Conservation (phyloP, 2,329 filamentous ascomycete genomes). For the Penicillium sp. region DNA sequence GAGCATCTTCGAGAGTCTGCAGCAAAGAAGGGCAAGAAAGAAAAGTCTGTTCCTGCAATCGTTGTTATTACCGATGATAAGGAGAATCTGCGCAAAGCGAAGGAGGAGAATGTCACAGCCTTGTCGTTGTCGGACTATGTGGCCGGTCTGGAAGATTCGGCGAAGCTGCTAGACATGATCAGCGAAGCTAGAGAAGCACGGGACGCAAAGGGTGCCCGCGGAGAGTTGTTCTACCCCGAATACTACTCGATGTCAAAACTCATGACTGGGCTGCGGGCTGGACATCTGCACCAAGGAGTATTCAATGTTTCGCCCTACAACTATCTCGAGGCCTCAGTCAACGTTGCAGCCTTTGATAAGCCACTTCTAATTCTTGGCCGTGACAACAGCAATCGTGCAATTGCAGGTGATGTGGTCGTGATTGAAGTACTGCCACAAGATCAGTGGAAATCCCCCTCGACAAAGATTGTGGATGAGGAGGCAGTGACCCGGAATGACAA, state of each 20-base stretch:
- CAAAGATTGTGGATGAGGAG: conserved; percentile 93
- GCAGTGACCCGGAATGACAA: conserved; percentile 88
- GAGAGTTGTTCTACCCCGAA: conserved; percentile 76
- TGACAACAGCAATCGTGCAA: conserved; percentile 91
- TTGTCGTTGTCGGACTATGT: conserved; percentile 72
- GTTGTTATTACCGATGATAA: conserved; percentile 94
- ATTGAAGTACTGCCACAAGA: conserved; percentile 89
- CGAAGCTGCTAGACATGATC: conserved; percentile 88
- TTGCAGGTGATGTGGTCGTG: conserved; percentile 88
- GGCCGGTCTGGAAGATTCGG: conserved; percentile 73
- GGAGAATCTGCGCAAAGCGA: conserved; percentile 78
- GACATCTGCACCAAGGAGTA: conserved; percentile 84
- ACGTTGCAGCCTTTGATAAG: conserved; percentile 85
- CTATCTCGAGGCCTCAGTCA: conserved; percentile 88
- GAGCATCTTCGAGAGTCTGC: conserved; percentile 64
- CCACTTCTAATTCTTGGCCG: conserved; percentile 80
- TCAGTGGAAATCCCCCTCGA: conserved; percentile 94
- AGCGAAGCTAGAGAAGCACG: conserved; percentile 68
- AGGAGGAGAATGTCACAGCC: conserved; percentile 63
- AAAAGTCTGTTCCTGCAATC: conserved; percentile 63
- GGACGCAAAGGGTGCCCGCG: conserved; percentile 57
- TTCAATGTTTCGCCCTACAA: conserved; percentile 98
- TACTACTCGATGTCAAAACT: conserved; percentile 85
- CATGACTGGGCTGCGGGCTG: conserved; percentile 86
- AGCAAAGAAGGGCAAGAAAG: conserved; percentile 50